phyloP scores from a whole-genome alignment of 129 eudicot genomes.

The Lonicera japonica region DNA sequence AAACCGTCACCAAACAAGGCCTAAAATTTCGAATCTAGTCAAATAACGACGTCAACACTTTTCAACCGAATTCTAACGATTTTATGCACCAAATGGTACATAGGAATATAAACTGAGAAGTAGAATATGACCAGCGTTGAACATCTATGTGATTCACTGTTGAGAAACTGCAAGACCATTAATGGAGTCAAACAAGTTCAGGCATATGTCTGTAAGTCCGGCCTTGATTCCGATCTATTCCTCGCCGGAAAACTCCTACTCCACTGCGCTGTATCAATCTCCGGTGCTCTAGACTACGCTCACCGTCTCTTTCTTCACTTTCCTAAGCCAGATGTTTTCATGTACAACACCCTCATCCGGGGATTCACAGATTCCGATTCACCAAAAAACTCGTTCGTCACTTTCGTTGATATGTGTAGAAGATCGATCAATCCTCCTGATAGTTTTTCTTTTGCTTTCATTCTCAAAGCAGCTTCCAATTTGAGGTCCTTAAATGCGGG shows the following conservation, averaged over 20 bases:
- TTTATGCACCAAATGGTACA: too few relatives aligned
- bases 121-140: constrained; percentile 9
- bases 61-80: too few relatives aligned
- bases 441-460: constrained; percentile 29
- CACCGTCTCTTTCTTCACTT: constrained; percentile 21
- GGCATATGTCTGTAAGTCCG: constrained; percentile 26
- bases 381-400: constrained; percentile 21
- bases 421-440: constrained; percentile 17
- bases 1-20: too few relatives aligned
- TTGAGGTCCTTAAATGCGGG: constrained; percentile 16
- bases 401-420: constrained; percentile 29
- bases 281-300: constrained; percentile 33
- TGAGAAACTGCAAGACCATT: constrained; percentile 31
- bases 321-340: constrained; percentile 32
- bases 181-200: constrained; percentile 28
- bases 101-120: neutral
- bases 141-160: constrained; percentile 13
- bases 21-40: too few relatives aligned
- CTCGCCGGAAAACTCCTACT: constrained; percentile 31
- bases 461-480: constrained; percentile 36
- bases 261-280: constrained; percentile 18
- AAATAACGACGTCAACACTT: neutral
- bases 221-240: constrained; percentile 16
- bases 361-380: constrained; percentile 28
- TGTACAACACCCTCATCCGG: constrained; percentile 39